phyloP scores from a whole-genome alignment of 306 rosid genomes.

The Alnus glutinosa region DNA sequence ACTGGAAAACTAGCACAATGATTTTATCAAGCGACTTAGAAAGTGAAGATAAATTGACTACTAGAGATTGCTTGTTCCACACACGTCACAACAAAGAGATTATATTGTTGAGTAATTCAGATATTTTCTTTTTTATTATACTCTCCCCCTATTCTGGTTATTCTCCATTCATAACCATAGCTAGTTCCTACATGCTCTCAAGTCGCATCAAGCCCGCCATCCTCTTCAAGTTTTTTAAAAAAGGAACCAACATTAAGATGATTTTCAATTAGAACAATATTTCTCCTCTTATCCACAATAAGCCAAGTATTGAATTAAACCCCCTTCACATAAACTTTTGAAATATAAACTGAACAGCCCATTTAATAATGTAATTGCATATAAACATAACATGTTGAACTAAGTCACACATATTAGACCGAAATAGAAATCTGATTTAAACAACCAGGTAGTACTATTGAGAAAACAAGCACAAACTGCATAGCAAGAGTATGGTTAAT shows the following conservation, averaged over 20 bases:
- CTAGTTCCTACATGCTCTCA: not conserved
- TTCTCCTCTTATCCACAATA: not conserved
- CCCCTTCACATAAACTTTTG: not conserved
- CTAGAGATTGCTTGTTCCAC: not conserved
- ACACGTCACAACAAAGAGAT: not conserved
- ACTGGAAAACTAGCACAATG: not conserved
- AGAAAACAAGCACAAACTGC: not conserved
- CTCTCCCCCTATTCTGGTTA: not conserved
- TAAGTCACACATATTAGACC: slow-evolving; percentile 4
- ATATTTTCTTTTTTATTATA: not conserved
- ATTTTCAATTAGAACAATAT: not conserved
- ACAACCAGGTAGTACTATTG: not conserved
- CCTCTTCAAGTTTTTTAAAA: not conserved
- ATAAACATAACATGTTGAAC: slow-evolving; percentile 3
- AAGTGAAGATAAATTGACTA: not conserved
- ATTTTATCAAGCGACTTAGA: not conserved
- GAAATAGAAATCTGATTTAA: not conserved
- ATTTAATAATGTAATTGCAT: not conserved
- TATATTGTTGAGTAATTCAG: not conserved
- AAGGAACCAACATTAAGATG: not conserved
- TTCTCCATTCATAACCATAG: not conserved
- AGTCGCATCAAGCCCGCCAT: not conserved
- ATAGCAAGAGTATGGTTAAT: not conserved
- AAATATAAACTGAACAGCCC: not conserved
- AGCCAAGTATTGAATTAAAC: not conserved